phyloP scores from a whole-genome alignment of 2,329 filamentous ascomycete genomes.

The Zymoseptoria passerinii region DNA sequence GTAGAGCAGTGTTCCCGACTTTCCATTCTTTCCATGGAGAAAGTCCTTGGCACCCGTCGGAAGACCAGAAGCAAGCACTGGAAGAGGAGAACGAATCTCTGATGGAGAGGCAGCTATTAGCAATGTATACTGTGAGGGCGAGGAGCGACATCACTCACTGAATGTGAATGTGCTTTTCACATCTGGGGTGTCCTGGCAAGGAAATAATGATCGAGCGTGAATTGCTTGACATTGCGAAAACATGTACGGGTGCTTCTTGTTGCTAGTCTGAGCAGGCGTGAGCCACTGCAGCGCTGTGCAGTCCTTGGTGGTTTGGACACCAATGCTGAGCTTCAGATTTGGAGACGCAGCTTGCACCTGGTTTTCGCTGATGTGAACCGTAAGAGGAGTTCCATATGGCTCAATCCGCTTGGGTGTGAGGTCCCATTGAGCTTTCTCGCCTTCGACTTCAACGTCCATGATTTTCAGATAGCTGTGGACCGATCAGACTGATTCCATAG shows the following conservation, averaged over 20 bases:
- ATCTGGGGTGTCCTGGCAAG: conserved; percentile 94
- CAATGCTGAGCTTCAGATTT: conserved; percentile 16
- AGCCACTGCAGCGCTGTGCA: conserved; percentile 96
- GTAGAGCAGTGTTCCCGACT: conserved; percentile 55
- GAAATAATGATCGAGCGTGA: conserved; percentile 86
- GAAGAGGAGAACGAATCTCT: conserved; percentile 70
- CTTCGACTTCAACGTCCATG: conserved; percentile 60
- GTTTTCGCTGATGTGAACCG: conserved; percentile 46
- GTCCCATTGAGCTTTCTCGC: conserved; percentile 57
- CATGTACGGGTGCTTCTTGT: conserved; percentile 94
- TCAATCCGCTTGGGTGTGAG: conserved; percentile 58
- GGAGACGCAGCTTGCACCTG: conserved; percentile 28
- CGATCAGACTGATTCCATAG: conserved; percentile 1
- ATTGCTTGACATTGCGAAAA: conserved; percentile 98
- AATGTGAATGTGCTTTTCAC: conserved; percentile 94
- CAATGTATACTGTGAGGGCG: not conserved
- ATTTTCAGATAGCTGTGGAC: conserved; percentile 59
- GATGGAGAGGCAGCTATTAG: not conserved
- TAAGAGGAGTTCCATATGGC: conserved; percentile 66
- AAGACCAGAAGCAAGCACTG: conserved; percentile 86
- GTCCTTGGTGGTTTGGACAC: conserved; percentile 60
- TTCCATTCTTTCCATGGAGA: conserved; percentile 45
- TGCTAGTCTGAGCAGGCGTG: conserved; percentile 84
- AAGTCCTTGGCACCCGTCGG: conserved; percentile 47
- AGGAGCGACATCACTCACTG: conserved; percentile 27